These are phyloP conservation scores for Dryas drummondii DNA, from an alignment of 306 rosid species.

Conservation along the genomic window DNA sequence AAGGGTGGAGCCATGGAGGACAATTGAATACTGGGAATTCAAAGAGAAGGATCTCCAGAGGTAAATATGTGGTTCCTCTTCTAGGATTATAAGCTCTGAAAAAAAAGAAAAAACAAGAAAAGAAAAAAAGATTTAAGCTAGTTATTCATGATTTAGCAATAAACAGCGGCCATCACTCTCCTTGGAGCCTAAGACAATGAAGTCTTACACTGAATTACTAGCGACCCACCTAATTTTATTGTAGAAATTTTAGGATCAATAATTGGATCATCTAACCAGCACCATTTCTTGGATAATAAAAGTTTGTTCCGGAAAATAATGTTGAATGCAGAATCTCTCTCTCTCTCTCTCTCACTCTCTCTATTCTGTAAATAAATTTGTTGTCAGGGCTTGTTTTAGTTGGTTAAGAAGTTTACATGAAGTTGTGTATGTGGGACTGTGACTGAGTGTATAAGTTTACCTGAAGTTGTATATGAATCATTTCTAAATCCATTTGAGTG, in stretches of 20 bases:
- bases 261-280: neutral
- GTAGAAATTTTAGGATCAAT: neutral
- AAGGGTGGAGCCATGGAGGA: slow-evolving; percentile 1
- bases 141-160: neutral
- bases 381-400: neutral
- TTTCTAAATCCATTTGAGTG: neutral
- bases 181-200: neutral
- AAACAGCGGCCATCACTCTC: neutral
- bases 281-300: neutral
- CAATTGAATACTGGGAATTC: neutral
- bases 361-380: neutral
- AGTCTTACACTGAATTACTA: neutral
- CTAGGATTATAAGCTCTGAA: neutral
- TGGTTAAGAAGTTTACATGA: neutral
- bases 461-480: neutral
- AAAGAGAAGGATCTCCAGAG: neutral
- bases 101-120: no score
- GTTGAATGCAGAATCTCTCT: neutral
- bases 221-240: neutral
- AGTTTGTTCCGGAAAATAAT: neutral
- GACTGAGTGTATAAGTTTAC: neutral
- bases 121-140: neutral
- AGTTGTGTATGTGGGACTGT: neutral
- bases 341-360: neutral
- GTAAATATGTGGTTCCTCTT: neutral